These are phyloP conservation scores for Monosporascus ibericus DNA, from an alignment of 2,329 filamentous ascomycete genomes.

Conservation along the genomic window DNA sequence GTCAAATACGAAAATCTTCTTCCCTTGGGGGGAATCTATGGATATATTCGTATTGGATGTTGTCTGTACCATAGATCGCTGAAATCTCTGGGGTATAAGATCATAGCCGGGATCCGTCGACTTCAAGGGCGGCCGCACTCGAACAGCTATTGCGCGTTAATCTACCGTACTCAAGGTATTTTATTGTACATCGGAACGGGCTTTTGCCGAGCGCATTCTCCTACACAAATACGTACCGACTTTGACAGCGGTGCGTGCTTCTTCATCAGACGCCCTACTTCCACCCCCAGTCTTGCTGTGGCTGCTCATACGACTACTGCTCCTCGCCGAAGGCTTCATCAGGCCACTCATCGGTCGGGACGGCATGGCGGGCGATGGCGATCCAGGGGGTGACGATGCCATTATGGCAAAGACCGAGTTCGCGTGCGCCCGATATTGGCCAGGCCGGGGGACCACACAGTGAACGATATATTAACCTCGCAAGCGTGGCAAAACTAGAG, in stretches of 20 bases:
- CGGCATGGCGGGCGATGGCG: slow-evolving; percentile 47
- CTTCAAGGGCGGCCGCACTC: slow-evolving; percentile 80
- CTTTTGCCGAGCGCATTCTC: neutral
- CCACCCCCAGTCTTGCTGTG: slow-evolving; percentile 68
- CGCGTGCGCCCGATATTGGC: slow-evolving; percentile 9
- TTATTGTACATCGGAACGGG: neutral
- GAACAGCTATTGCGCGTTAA: slow-evolving; percentile 62
- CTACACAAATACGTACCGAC: slow-evolving; percentile 64
- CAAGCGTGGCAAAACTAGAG: neutral
- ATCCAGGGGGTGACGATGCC: slow-evolving; percentile 65
- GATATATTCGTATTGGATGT: slow-evolving; percentile 77
- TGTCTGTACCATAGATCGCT: slow-evolving; percentile 85
- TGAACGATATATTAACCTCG: neutral
- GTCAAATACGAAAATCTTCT: slow-evolving; percentile 95
- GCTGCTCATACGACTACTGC: slow-evolving; percentile 80
- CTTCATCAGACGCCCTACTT: slow-evolving; percentile 84
- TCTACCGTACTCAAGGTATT: neutral
- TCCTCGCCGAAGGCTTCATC: slow-evolving; percentile 65
- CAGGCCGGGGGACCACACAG: neutral
- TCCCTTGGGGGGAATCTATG: slow-evolving; percentile 86
- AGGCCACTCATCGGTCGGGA: slow-evolving; percentile 77
- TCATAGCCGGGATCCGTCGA: slow-evolving; percentile 87
- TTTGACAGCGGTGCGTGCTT: slow-evolving; percentile 84
- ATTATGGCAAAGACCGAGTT: slow-evolving; percentile 35
- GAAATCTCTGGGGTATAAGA: slow-evolving; percentile 91